Percentiles rank a stretch among this genome's conserved stretches.
Conservation (phyloP, 768 basidiomycete genomes). For the Boletus edulis region DNA sequence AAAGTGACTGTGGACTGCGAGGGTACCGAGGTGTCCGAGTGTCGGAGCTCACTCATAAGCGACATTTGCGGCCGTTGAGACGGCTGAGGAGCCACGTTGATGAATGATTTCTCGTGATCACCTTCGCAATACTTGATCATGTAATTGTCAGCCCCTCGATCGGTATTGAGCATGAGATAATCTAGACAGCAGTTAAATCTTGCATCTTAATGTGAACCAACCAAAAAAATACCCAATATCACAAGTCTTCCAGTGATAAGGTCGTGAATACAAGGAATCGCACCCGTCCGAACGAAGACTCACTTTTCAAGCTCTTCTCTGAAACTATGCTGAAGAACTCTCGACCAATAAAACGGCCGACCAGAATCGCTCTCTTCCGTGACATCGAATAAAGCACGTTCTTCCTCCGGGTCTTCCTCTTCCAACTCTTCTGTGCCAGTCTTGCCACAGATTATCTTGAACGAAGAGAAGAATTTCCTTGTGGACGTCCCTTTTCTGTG, state of each 20-base stretch:
- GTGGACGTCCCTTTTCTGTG: conserved; percentile 69
- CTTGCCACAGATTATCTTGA: conserved; percentile 82
- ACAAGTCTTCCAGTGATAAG: conserved; percentile 55
- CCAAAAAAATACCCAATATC: conserved; percentile 58
- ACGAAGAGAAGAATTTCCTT: conserved; percentile 63
- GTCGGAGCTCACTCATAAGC: conserved; percentile 66
- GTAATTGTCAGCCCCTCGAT: conserved; percentile 83
- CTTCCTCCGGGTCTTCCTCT: conserved; percentile 72
- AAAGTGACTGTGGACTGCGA: conserved; percentile 41
- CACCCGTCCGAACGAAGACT: conserved; percentile 19
- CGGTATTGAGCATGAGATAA: conserved; percentile 91
- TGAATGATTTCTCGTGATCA: conserved; percentile 71
- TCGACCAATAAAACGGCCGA: conserved; percentile 81
- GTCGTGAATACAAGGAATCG: conserved; percentile 8
- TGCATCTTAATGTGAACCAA: neutral
- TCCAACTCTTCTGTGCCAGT: conserved; percentile 78
- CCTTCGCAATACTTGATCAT: conserved; percentile 92
- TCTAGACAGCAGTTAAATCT: conserved; percentile 41
- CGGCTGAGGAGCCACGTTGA: conserved; percentile 76
- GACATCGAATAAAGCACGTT: conserved; percentile 63
- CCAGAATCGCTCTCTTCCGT: conserved; percentile 54
- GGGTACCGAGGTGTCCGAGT: conserved; percentile 37
- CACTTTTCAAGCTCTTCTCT: conserved; percentile 88
- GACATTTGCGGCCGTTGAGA: conserved; percentile 68
- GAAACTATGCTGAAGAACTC: conserved; percentile 74